These are phyloP conservation scores for Achaetomiella virescens DNA, from an alignment of 495 filamentous ascomycete genomes.

Conservation along the genomic window DNA sequence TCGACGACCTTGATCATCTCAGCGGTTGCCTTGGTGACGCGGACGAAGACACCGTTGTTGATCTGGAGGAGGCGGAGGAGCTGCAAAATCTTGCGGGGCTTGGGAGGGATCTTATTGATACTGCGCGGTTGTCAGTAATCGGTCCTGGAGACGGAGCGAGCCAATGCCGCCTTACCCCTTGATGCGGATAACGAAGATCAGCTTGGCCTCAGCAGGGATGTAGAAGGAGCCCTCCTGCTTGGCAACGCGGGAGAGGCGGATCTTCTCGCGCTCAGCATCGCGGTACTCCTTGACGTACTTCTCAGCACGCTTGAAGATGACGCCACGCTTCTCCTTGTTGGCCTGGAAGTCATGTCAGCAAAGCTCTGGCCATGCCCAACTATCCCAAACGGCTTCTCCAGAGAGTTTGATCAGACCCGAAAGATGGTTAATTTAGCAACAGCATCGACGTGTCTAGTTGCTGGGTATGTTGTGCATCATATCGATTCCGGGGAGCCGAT, in stretches of 20 bases:
- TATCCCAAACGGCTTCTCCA: conserved; percentile 22
- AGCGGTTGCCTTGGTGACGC: conserved; percentile 92
- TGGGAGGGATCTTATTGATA: conserved; percentile 99
- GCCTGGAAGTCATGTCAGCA: conserved; percentile 55
- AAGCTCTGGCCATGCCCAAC: conserved; percentile 1
- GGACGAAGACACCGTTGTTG: conserved; percentile 99
- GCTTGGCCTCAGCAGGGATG: conserved; percentile 87
- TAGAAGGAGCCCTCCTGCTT: conserved; percentile 92
- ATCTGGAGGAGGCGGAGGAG: conserved; percentile 98
- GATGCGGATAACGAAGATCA: conserved; percentile 98
- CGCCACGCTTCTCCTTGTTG: conserved; percentile 92
- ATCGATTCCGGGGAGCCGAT: conserved; percentile 23
- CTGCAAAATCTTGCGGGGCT: conserved; percentile 99
- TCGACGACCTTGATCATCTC: conserved; percentile 98
- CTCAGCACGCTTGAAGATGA: conserved; percentile 99
- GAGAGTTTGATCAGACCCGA: conserved; percentile 78
- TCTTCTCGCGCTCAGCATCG: conserved; percentile 94
- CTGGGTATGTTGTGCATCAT: conserved; percentile 64
- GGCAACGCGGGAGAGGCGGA: conserved; percentile 79
- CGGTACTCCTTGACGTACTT: conserved; percentile 99
- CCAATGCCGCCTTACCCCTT: conserved; percentile 62
- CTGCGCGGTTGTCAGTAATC: conserved; percentile 34
- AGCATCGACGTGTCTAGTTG: conserved; percentile 97
- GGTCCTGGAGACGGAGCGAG: not conserved
- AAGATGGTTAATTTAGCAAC: conserved; percentile 99